Base-by-base conservation (phyloP, 2,329 filamentous ascomycete genomes). In the Botrytis squamosa region DNA sequence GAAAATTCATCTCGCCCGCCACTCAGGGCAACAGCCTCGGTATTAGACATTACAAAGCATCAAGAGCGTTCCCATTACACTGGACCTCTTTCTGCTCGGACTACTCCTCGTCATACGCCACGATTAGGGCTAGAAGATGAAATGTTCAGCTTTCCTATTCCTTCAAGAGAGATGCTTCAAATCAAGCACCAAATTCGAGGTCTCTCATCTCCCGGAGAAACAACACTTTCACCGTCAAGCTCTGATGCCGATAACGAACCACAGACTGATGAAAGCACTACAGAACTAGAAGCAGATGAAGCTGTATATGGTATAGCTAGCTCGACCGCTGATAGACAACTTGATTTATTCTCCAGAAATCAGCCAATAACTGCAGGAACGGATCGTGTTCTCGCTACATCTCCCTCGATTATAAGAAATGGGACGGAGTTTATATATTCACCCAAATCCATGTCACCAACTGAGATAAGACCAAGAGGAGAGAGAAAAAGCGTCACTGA, bases 241-340 rank as follows among this genome's bases (percentile, higher is more conserved):
- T 80, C 79, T 29, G 79, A 81, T 46, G 79, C 76, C 38, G 78
- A 81, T 52, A 71, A 79, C 29, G 79, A 81, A 73, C 79, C 79
- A 9, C 77, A 77, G 57, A 80, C 79, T 9, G 79, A 81, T 72
- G 79, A 78, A 46, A 80, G 77, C 38, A 79, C 73, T 70, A 75
- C 78, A 2, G 80, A 81, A 64, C 71, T 66, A 5, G 77, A 79
- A 18, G 22, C 65, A 4, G 57, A 6, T 66, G 55, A 20, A 73
- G 74, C 29, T 59, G 40, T 40, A 33, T 42, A 69, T 33, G 49
- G 18, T n/a, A 64, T 66, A 25, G 67, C 60, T 29, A 67, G 36
- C 6, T 67, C 36, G 5, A 68, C 9, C 2, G 18, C n/a, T 14
- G 55, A 73, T 16, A 71, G 69, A 8, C 74, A 75, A 12, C 44